These are phyloP conservation scores for Curvularia lunata DNA, from an alignment of 2,329 filamentous ascomycete species.

Conservation along the genomic window DNA sequence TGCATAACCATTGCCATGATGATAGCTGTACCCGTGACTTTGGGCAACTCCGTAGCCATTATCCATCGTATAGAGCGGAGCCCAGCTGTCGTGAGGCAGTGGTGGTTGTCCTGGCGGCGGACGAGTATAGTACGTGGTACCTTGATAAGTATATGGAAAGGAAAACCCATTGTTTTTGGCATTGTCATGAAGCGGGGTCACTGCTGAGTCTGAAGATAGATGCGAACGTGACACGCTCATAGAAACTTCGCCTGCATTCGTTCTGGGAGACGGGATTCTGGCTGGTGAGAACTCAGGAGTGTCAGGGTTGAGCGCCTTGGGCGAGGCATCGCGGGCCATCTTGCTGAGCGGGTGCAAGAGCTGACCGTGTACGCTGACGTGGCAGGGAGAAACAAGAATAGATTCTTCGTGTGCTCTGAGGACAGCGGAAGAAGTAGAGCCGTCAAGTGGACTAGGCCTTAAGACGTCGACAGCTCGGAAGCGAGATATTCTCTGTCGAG, in stretches of 20 bases:
- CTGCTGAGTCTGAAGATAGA: neutral
- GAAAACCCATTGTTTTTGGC: too few relatives aligned
- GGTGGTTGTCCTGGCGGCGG: neutral
- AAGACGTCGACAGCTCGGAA: neutral
- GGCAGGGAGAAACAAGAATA: neutral
- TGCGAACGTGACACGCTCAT: neutral
- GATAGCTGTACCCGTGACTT: neutral
- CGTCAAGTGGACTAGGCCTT: neutral
- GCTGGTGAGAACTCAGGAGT: neutral
- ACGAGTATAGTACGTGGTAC: neutral
- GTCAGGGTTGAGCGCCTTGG: neutral
- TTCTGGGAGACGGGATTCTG: neutral
- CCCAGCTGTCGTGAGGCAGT: neutral
- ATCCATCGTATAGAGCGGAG: neutral
- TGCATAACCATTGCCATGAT: neutral
- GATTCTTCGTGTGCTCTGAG: neutral
- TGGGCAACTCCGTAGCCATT: neutral
- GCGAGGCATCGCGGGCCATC: neutral
- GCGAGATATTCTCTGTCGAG: neutral
- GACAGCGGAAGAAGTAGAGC: neutral
- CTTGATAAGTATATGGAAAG: neutral
- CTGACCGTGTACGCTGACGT: neutral
- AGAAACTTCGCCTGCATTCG: neutral
- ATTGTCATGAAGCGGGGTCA: neutral
- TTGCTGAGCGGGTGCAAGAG: neutral